These are phyloP conservation scores for Candida pseudocylindracea DNA, from an alignment of 1,139 yeast genomes.

Conservation along the genomic window DNA sequence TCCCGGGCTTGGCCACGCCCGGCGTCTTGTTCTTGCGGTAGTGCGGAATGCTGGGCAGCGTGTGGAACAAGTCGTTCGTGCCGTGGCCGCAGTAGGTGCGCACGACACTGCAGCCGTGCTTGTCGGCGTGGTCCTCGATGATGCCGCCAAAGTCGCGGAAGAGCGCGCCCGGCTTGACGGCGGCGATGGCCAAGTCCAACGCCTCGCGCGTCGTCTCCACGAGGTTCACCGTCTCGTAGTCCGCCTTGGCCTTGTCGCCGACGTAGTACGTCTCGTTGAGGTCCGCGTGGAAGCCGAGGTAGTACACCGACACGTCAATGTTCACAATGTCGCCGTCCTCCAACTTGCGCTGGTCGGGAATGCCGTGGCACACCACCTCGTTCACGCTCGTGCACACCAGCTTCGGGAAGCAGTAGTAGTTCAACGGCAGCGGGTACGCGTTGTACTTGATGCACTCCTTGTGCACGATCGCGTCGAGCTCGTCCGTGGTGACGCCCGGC, in stretches of 20 bases:
- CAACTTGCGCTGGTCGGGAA: conserved; percentile 73
- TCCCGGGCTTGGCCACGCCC: conserved; percentile 89
- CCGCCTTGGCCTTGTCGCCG: conserved; percentile 62
- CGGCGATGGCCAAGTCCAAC: conserved; percentile 58
- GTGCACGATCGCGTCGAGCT: conserved; percentile 70
- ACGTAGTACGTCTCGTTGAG: conserved; percentile 93
- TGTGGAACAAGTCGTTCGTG: conserved; percentile 67
- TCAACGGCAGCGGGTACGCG: conserved; percentile 89
- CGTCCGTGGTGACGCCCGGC: conserved; percentile 91
- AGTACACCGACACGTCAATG: conserved; percentile 68
- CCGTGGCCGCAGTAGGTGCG: conserved; percentile 94
- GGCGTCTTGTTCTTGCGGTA: conserved; percentile 84
- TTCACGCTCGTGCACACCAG: conserved; percentile 85
- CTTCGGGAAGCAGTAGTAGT: conserved; percentile 88
- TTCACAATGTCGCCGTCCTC: conserved; percentile 91
- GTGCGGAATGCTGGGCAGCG: conserved; percentile 88
- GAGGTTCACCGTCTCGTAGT: conserved; percentile 62
- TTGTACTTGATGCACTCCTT: conserved; percentile 73
- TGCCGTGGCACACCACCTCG: conserved; percentile 93
- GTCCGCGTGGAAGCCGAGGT: conserved; percentile 85
- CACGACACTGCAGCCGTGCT: conserved; percentile 68
- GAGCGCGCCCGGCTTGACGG: conserved; percentile 81
- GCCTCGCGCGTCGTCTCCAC: conserved; percentile 92
- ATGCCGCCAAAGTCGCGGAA: conserved; percentile 75
- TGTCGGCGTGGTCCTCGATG: conserved; percentile 72